A percentile compares a stretch with the other conserved stretches of the same genome.
Evolutionary conservation across 2,329 filamentous ascomycete species (phyloP).

Genomic region (Endothia cerciana): DNA sequence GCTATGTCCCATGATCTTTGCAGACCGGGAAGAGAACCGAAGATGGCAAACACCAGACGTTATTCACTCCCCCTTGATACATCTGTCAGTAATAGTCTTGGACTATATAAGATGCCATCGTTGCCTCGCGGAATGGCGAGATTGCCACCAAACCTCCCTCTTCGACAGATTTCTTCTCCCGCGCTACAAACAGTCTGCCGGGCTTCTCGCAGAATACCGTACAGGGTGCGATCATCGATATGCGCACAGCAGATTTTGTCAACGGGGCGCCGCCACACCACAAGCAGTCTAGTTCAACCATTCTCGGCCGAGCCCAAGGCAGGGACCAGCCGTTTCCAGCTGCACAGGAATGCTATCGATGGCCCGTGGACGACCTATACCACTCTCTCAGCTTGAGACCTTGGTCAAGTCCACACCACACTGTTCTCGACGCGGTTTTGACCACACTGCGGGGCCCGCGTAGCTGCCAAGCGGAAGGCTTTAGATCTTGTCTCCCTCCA

Average conservation of each 20-base stretch:
- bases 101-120: conserved; percentile 23
- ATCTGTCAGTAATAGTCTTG: conserved; percentile 16
- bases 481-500: conserved; percentile 64
- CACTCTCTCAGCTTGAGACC: not conserved
- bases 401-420: conserved; percentile 27
- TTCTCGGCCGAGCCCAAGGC: conserved; percentile 24
- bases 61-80: not conserved
- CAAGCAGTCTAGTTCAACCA: conserved; percentile 1
- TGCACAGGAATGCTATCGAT: conserved; percentile 39
- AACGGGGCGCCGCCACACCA: conserved; percentile 28
- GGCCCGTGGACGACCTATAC: conserved; percentile 35
- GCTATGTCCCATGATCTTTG: no score
- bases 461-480: not conserved
- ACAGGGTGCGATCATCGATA: conserved; percentile 35
- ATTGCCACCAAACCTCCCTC: conserved; percentile 5
- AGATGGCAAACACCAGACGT: not conserved
- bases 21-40: no score
- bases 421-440: not conserved
- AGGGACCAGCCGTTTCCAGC: conserved; percentile 18
- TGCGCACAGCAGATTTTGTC: conserved; percentile 30
- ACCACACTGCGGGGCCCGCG: not conserved
- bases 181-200: not conserved
- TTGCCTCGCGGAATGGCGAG: conserved; percentile 25
- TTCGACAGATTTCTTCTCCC: conserved; percentile 7
- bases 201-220: not conserved